A percentile compares a stretch with the other conserved stretches of the same genome.
Conservation (phyloP, 2,329 filamentous ascomycete genomes). For the Pseudocercospora ulei region DNA sequence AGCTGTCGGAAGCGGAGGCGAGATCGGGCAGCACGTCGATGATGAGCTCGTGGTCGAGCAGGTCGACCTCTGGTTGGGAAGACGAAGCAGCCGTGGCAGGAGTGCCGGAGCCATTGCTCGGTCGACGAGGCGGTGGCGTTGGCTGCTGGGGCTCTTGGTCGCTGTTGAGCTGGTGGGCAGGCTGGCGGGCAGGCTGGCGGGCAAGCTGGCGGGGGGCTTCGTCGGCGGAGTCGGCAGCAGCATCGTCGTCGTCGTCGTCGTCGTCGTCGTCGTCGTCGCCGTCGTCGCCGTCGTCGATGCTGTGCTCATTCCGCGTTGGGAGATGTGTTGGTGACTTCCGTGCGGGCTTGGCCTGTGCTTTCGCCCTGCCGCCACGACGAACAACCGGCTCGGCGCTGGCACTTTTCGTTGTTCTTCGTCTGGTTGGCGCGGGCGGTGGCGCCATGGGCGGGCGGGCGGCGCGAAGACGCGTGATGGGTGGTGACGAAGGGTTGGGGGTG, state of each 20-base stretch:
- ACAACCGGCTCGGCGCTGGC: too few species aligned
- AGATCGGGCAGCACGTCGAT: constrained; percentile 37
- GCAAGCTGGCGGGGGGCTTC: constrained; percentile 13
- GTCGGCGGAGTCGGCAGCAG: constrained; percentile 10
- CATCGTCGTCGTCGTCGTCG: constrained; percentile 13
- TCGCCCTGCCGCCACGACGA: background rate
- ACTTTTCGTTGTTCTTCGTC: too few species aligned
- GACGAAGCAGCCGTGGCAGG: constrained; percentile 42
- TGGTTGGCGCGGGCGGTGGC: too few species aligned
- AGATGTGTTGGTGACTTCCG: too few species aligned
- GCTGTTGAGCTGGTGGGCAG: constrained; percentile 20
- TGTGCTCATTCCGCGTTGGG: too few species aligned
- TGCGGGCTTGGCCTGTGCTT: background rate
- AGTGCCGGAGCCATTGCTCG: constrained; percentile 42
- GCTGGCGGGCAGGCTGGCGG: constrained; percentile 16
- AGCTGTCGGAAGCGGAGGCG: constrained; percentile 23
- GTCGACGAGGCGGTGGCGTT: constrained; percentile 14
- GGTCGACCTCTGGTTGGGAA: constrained; percentile 38
- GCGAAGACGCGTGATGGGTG: too few species aligned
- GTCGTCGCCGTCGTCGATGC: constrained; percentile 12
- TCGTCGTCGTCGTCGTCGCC: constrained; percentile 14
- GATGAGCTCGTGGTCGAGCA: constrained; percentile 38
- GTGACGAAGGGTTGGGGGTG: too few species aligned
- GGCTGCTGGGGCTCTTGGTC: constrained; percentile 16
- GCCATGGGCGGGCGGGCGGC: too few species aligned